Base-by-base conservation (phyloP, 768 basidiomycete species). In the Neoboletus subvelutipes region DNA sequence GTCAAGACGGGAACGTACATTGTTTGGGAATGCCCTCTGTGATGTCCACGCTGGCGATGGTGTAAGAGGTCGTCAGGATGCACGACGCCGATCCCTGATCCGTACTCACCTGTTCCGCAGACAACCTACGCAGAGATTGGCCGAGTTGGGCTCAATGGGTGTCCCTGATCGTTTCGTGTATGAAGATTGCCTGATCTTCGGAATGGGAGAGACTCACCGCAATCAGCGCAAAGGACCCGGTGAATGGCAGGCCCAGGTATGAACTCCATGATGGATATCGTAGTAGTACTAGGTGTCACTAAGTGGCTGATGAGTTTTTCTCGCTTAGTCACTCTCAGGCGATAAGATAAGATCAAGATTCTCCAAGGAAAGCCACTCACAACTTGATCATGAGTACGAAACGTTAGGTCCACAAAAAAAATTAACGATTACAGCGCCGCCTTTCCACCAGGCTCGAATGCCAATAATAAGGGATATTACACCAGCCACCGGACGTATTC, bases 21-120 rank as follows among this genome's bases (percentile, higher is more conserved):
- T 92, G 92, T 69, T 94, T 98, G 8, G 95, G 96, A 51, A 98
- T 98, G 15, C 94, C 94, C 70, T 98, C 96, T 1, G 95, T 98
- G 69, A 99, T 96, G 72, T 99, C 97, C 58, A 98, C 86, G 9
- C 91, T 93, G 5, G 40, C 47, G 22, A 29, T 7, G 24, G 45
- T 29, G 15, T n/a, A n/a, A 0, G 9, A 22, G 11, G 2, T 47
- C 51, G 9, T 59, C 56, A 53, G 31, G 2, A 7, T 29, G 33
- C 34, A 47, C 18, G 8, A 20, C 13, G 45, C 15, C 12, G 22
- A 57, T 50, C n/a, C 0, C n/a, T 39, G 50, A 20, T 56, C 34
- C 6, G 9, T 17, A 73, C 87, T 59, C 69, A 88, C 88, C 88
- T 87, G 80, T 95, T 96, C 54, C 94, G 76, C 43, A 97, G 78